Evolutionary conservation across 139 green algal species (phyloP), one percentile per base, ranked within the genome.

Genomic region (Mesostigma viride): DNA sequence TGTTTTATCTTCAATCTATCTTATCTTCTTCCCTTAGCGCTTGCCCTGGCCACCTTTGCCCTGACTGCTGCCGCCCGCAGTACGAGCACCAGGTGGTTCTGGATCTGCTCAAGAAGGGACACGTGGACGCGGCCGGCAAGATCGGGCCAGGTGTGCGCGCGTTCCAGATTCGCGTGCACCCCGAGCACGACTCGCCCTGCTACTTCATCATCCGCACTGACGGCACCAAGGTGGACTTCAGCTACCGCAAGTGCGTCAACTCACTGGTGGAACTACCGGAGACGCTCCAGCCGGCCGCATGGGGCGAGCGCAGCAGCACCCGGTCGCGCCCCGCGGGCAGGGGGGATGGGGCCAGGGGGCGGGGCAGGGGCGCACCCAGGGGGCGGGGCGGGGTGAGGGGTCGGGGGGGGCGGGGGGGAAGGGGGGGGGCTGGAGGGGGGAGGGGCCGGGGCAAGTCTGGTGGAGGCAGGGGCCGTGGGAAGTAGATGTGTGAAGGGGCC

Each of bases 161-260:
- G n/a, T 75, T 75, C 62, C 68, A 75, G 46, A 58, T 75, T 6
- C 68, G 68, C n/a, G 22, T 33, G 24, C 75, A 81, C 48, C 73
- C 66, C 2, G 56, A 76, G 57, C 72, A 73, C 56, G 32, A 44
- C 22, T 58, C 32, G n/a, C 40, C 34, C 20, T 81, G 75, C 57
- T 81, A 63, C 36, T 72, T 48, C 53, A 30, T 81, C 22, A 8
- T 79, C 24, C 61, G 73, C n/a, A 47, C 58, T 0, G 75, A 81
- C 44, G 67, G 67, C 4, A 67, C 67, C 31, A 34, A 17, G 6
- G 74, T 78, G n/a, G 75, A 81, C 61, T 81, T 81, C 68, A 77
- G 65, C 46, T 81, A 73, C 48, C 35, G 75, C 17, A 81, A 81
- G 68, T 81, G 75, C 67, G 66, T 78, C 28, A 66, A 68, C 8